These are phyloP conservation scores for Xylaria longipes DNA, from an alignment of 495 filamentous ascomycete species.

Conservation along the genomic window DNA sequence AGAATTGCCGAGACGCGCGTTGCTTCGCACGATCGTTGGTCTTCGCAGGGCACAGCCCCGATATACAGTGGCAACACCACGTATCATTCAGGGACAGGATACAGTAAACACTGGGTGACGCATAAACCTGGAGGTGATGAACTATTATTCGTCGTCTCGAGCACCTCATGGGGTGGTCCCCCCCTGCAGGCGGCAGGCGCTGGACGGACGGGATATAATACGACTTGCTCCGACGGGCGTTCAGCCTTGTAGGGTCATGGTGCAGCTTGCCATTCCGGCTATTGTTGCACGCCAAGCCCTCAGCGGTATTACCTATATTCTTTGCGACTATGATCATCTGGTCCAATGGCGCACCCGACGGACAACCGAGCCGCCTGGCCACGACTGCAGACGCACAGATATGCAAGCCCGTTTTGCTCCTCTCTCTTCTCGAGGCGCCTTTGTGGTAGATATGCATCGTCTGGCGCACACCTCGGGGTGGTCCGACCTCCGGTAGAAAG, in stretches of 20 bases:
- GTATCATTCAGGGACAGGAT: not conserved
- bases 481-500: not conserved
- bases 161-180: not conserved
- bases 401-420: not conserved
- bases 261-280: conserved; percentile 4
- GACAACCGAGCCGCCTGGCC: conserved; percentile 14
- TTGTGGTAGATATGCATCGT: conserved; percentile 4
- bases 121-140: not conserved
- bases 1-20: not conserved
- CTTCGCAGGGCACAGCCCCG: conserved; percentile 10
- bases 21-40: not conserved
- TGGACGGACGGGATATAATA: not conserved
- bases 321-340: not conserved
- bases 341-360: conserved; percentile 10
- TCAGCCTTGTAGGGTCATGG: conserved; percentile 29
- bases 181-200: conserved; percentile 13
- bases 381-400: conserved; percentile 1
- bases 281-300: conserved; percentile 23
- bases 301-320: not conserved
- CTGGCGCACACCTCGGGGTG: not conserved
- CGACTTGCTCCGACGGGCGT: conserved; percentile 5
- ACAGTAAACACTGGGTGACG: not conserved
- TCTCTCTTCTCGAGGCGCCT: not conserved
- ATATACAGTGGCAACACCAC: conserved; percentile 11
- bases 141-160: not conserved